Percentiles rank a stretch among this genome's conserved stretches.
phyloP scores from a whole-genome alignment of 495 filamentous ascomycete genomes.

The Xylaria castorea region DNA sequence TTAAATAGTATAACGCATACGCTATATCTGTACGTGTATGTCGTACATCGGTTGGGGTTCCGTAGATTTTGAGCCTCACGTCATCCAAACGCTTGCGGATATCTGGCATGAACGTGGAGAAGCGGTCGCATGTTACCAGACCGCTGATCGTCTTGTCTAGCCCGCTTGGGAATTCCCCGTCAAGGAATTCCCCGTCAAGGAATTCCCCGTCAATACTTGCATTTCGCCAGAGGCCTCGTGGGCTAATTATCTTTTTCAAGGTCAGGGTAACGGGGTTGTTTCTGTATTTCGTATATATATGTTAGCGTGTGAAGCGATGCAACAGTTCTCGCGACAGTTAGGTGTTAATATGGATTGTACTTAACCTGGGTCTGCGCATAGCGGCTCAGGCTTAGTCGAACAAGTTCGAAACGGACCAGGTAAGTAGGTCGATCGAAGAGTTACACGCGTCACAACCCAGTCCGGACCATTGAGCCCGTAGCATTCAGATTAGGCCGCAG shows the following conservation, averaged over 20 bases:
- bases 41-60: constrained; percentile 26
- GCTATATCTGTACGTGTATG: constrained; percentile 8
- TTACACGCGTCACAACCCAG: constrained; percentile 21
- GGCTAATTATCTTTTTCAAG: constrained; percentile 19
- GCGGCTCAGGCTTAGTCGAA: not conserved
- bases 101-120: constrained; percentile 32
- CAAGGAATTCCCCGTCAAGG: no score
- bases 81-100: constrained; percentile 28
- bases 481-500: constrained; percentile 25
- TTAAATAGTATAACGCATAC: not conserved
- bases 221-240: not conserved
- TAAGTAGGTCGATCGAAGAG: constrained; percentile 15
- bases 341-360: not conserved
- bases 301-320: constrained; percentile 1
- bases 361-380: not conserved
- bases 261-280: not conserved
- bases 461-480: constrained; percentile 7
- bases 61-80: constrained; percentile 28
- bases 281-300: not conserved
- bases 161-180: constrained; percentile 26
- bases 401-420: constrained; percentile 17
- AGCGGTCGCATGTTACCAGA: constrained; percentile 27
- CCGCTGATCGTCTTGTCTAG: constrained; percentile 28
- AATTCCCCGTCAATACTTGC: constrained; percentile 19
- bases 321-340: not conserved